Evolutionary conservation across 2,329 filamentous ascomycete genomes (phyloP), one percentile per base, ranked within the genome.

Genomic region (Colletotrichum aenigma): DNA sequence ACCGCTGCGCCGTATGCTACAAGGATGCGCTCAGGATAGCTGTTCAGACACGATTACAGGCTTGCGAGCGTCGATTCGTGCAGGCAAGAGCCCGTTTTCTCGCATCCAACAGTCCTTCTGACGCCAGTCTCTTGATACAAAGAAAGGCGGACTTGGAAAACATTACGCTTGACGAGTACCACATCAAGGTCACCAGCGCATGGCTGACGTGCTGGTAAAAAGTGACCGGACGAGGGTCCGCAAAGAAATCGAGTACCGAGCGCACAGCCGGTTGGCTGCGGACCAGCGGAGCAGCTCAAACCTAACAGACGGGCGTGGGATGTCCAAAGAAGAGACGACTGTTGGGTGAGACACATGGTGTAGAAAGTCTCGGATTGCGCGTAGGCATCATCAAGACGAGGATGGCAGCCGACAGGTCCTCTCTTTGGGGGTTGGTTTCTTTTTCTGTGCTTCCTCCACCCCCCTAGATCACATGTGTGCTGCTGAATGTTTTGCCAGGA

Each of bases 1-100:
- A 75, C 32, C 38, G 76, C 13, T 83, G 81, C 52, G 36, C 64
- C 13, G 24, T 55, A 16, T 82, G 78, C 43, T 71, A 68, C 30
- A 55, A 62, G 18, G 34, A 36, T 10, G 70, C 34, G 21, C 66
- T 76, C 10, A 52, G 48, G 7, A 18, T 28, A 21, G 64, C 58
- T 9, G 64, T 38, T n/a, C n/a, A 74, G 10, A 28, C 38, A 26
- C 58, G 60, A n/a, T 61, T 58, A 16, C 26, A 64, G 9, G 65
- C 61, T 24, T 74, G 66, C 48, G 58, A 66, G 58, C 62, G 48
- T 15, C 64, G 62, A 18, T 74, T 74, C 18, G 26, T 61, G 26
- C 62, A 61, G 15, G 71, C 75, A 34, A 69, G 70, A 60, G 32
- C 16, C 16, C 71, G 64, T 3, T 68, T 69, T 32, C 13, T 71